Conservation (phyloP, 176 grass and related monocot genomes). For the Pontederia paniculata region DNA sequence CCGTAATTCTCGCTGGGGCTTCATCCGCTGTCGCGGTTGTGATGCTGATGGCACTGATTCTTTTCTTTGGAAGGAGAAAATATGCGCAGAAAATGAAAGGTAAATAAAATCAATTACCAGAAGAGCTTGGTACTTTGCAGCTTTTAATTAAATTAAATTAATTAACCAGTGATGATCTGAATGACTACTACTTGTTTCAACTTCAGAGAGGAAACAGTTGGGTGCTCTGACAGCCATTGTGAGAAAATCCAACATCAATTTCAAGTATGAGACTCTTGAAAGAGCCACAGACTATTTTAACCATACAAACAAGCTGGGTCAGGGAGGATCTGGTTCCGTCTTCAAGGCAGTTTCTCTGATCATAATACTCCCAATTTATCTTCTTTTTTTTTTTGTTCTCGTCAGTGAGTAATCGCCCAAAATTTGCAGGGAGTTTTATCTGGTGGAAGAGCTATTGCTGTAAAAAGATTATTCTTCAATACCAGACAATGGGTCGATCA, state of each 20-base stretch:
- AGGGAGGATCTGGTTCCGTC: slow-evolving; percentile 17
- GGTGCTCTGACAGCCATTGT: slow-evolving; percentile 3
- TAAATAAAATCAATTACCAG: neutral
- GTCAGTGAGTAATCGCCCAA: neutral
- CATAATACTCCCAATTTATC: neutral
- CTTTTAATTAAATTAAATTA: neutral
- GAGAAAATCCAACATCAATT: slow-evolving; percentile 10
- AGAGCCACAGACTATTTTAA: slow-evolving; percentile 12
- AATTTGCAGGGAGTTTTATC: slow-evolving; percentile 2
- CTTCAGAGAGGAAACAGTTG: slow-evolving; percentile 11
- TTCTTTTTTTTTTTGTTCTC: neutral
- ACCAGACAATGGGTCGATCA: slow-evolving; percentile 17
- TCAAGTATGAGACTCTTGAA: slow-evolving; percentile 14
- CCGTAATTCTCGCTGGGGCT: neutral
- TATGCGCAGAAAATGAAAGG: neutral
- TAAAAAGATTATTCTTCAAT: slow-evolving; percentile 12
- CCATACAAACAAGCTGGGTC: slow-evolving; percentile 10
- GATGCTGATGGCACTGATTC: neutral
- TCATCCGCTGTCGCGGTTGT: neutral
- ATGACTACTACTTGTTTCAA: neutral
- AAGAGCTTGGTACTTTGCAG: neutral
- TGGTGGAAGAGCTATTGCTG: slow-evolving; percentile 8
- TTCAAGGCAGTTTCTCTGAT: slow-evolving; percentile 8
- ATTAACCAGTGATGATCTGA: neutral
- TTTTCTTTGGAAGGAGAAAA: slow-evolving; percentile 4